A percentile compares a stretch with the other conserved stretches of the same genome.
Conservation (phyloP, 805 yeast genomes). For the Cyberlindnera subsufficiens region DNA sequence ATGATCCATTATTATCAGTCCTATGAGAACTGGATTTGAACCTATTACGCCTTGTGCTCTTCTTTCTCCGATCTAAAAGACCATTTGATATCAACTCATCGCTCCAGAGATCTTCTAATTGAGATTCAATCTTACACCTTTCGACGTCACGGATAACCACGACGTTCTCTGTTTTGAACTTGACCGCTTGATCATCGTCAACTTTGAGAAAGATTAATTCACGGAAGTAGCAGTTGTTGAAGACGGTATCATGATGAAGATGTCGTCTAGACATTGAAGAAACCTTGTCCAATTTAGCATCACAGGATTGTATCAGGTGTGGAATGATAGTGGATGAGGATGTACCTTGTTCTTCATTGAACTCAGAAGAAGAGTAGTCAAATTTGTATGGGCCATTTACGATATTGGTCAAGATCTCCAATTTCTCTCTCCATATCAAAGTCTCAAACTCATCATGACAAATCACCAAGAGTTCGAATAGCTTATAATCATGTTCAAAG, state of each 20-base stretch:
- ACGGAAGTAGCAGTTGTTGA: conserved; percentile 21
- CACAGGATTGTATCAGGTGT: conserved; percentile 12
- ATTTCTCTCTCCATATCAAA: conserved; percentile 35
- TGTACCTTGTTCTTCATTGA: conserved; percentile 19
- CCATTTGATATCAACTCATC: conserved; percentile 20
- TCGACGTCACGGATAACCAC: conserved; percentile 13
- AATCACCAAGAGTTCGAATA: conserved; percentile 40
- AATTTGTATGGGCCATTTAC: conserved; percentile 30
- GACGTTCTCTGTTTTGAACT: conserved; percentile 1
- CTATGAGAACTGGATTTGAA: background rate
- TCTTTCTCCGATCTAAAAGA: background rate
- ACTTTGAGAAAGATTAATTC: conserved; percentile 21
- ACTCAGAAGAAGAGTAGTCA: conserved; percentile 23
- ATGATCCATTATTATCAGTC: background rate
- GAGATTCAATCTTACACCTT: conserved; percentile 22
- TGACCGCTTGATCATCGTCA: conserved; percentile 6
- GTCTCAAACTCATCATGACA: conserved; percentile 30
- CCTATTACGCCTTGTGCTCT: background rate
- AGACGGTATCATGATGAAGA: conserved; percentile 3
- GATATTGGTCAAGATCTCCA: conserved; percentile 23
- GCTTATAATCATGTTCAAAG: conserved; percentile 37
- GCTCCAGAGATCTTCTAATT: conserved; percentile 29
- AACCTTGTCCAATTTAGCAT: conserved; percentile 18
- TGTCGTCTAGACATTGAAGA: background rate
- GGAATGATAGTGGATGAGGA: conserved; percentile 20